Evolutionary conservation across 805 yeast species (phyloP).

Genomic region (Kluyveromyces wickerhamii): DNA sequence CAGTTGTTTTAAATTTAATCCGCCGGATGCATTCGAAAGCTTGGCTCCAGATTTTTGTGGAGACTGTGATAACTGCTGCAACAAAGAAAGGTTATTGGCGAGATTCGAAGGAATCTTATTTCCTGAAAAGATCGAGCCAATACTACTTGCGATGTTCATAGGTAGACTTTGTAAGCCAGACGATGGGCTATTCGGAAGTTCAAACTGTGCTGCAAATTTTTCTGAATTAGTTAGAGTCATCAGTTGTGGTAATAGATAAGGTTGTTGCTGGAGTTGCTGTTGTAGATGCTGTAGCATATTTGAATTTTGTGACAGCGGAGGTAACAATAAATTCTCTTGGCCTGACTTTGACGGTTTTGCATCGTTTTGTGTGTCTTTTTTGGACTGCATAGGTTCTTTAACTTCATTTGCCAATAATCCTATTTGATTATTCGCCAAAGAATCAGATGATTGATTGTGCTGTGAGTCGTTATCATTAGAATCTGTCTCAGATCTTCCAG

Average conservation of each 20-base stretch:
- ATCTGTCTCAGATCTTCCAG: too few relatives aligned
- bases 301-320: slow-evolving; percentile 19
- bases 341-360: slow-evolving; percentile 1
- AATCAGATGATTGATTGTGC: too few relatives aligned
- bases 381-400: neutral
- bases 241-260: slow-evolving; percentile 22
- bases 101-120: slow-evolving; percentile 11
- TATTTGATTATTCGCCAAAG: too few relatives aligned
- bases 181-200: slow-evolving; percentile 14
- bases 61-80: slow-evolving; percentile 17
- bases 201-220: slow-evolving; percentile 18
- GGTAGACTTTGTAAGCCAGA: slow-evolving; percentile 13
- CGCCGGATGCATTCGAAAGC: slow-evolving; percentile 5
- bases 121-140: slow-evolving; percentile 21
- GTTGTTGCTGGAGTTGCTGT: slow-evolving; percentile 22
- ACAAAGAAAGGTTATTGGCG: slow-evolving; percentile 9
- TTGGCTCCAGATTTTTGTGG: slow-evolving; percentile 9
- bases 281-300: slow-evolving; percentile 18
- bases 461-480: too few relatives aligned
- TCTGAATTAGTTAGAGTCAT: slow-evolving; percentile 26
- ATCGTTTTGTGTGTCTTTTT: neutral
- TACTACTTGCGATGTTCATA: slow-evolving; percentile 23
- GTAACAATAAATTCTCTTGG: slow-evolving; percentile 18
- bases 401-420: neutral
- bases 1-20: slow-evolving; percentile 16